Percentiles rank a stretch among this genome's conserved stretches.
Evolutionary conservation across 2,329 filamentous ascomycete species (phyloP).

Genomic region (Madurella mycetomatis): DNA sequence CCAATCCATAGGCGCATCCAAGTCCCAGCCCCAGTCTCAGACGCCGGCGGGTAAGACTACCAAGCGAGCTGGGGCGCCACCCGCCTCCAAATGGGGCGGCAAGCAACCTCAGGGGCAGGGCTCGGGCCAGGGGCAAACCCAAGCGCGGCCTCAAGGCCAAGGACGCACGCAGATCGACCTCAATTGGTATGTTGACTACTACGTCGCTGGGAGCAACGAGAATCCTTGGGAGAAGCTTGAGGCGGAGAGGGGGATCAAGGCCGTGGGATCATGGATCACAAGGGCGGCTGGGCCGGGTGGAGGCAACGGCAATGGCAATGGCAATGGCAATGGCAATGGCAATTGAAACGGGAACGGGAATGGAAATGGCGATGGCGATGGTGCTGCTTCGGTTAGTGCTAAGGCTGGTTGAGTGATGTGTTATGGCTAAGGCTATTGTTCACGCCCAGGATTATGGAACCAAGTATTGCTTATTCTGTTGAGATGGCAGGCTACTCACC

Average conservation of each 20-base stretch:
- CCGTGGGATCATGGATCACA: slow-evolving; percentile 44
- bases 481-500: no score
- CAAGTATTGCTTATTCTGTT: no score
- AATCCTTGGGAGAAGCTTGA: slow-evolving; percentile 67
- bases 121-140: slow-evolving; percentile 12
- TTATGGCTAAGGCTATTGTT: no score
- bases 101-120: slow-evolving; percentile 12
- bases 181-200: slow-evolving; percentile 64
- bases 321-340: not conserved
- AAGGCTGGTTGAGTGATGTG: no score
- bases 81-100: no score
- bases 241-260: slow-evolving; percentile 39
- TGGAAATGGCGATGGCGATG: no score
- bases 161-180: slow-evolving; percentile 35
- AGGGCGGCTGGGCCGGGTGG: slow-evolving; percentile 30
- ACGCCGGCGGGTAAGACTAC: no score
- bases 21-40: no score
- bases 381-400: not conserved
- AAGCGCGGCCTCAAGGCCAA: not conserved
- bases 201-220: slow-evolving; percentile 63
- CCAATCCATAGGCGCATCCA: no score
- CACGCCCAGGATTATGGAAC: no score
- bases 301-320: slow-evolving; percentile 5
- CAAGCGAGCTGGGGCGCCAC: no score
- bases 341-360: not conserved